Evolutionary conservation across 805 yeast species (phyloP).

Genomic region (Tetrapisispora taiwanensis): DNA sequence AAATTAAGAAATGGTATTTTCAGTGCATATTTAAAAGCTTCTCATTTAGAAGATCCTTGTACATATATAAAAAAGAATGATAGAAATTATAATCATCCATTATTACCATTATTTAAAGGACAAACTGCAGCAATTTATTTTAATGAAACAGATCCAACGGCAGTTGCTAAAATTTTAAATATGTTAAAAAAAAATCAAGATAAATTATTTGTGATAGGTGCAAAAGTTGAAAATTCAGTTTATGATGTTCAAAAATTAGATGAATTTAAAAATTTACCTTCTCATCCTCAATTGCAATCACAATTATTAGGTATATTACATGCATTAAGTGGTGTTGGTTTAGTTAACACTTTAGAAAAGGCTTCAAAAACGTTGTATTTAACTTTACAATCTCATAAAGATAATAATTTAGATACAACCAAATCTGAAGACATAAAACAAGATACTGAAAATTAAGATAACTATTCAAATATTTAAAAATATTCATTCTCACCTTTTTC

Average conservation of each 20-base stretch:
- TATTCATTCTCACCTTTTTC: too few relatives aligned
- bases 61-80: conserved; percentile 39
- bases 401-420: conserved; percentile 22
- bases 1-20: conserved; percentile 62
- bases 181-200: conserved; percentile 56
- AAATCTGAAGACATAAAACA: not conserved
- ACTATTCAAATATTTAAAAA: too few relatives aligned
- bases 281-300: conserved; percentile 59
- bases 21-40: conserved; percentile 65
- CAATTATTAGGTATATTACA: conserved; percentile 78
- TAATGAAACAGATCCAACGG: conserved; percentile 58
- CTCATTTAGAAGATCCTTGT: conserved; percentile 57
- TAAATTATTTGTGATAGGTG: conserved; percentile 74
- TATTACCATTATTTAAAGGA: conserved; percentile 61
- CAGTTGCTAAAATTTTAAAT: conserved; percentile 52
- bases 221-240: conserved; percentile 57
- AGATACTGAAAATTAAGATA: not conserved
- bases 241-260: conserved; percentile 44
- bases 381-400: conserved; percentile 57
- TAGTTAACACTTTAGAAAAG: conserved; percentile 69
- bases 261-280: conserved; percentile 63
- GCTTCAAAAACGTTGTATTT: conserved; percentile 60
- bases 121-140: conserved; percentile 77
- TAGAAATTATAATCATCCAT: conserved; percentile 46
- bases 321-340: conserved; percentile 80